Evolutionary conservation across 2,329 filamentous ascomycete species (phyloP).

Genomic region (Fusarium sacchari): DNA sequence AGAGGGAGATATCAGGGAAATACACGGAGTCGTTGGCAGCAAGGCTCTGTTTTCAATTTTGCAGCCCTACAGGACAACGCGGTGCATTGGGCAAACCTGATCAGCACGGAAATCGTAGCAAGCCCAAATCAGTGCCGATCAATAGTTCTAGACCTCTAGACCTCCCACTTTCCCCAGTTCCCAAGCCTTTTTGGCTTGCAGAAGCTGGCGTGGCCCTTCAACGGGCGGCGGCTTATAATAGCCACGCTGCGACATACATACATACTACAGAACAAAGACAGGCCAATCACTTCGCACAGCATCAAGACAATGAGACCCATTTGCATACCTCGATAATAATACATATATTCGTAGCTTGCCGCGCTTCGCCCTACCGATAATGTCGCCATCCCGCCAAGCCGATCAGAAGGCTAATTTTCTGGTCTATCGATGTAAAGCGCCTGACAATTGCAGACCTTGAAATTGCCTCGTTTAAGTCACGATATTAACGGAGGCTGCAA

Average conservation of each 20-base stretch:
- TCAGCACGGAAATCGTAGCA: conserved; percentile 9
- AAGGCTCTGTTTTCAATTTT: not conserved
- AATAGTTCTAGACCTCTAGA: conserved; percentile 32
- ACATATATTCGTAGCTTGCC: conserved; percentile 20
- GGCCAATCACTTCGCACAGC: conserved; percentile 3
- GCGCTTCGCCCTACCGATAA: conserved; percentile 34
- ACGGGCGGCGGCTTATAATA: not conserved
- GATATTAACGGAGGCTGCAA: not conserved
- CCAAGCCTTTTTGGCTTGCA: conserved; percentile 1
- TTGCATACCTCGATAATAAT: not conserved
- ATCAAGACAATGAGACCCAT: conserved; percentile 10
- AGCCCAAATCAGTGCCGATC: conserved; percentile 25
- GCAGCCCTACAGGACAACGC: not conserved
- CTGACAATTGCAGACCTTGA: conserved; percentile 9
- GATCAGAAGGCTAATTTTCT: conserved; percentile 30
- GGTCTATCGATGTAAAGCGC: conserved; percentile 32
- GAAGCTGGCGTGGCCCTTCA: conserved; percentile 19
- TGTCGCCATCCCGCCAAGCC: conserved; percentile 36
- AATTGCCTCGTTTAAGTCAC: conserved; percentile 26
- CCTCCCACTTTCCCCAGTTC: not conserved
- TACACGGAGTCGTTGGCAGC: not conserved
- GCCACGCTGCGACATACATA: not conserved
- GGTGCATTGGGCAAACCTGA: conserved; percentile 3
- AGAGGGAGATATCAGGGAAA: not conserved
- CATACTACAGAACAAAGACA: conserved; percentile 4